These are phyloP conservation scores for Blumeria graminis DNA, from an alignment of 2,329 filamentous ascomycete genomes.

Conservation along the genomic window DNA sequence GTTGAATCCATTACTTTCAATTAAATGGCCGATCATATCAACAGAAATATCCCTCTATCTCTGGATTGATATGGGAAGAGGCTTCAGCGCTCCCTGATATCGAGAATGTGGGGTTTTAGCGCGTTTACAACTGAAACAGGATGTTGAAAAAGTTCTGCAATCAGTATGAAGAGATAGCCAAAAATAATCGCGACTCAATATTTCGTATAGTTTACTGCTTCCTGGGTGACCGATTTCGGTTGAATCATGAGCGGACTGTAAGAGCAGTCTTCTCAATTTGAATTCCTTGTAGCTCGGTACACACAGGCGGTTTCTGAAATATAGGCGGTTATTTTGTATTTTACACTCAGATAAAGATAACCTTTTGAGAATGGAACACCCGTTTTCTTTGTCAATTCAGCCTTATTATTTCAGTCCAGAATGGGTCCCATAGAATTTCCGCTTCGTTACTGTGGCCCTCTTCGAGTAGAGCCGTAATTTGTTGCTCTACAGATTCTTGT, in stretches of 20 bases:
- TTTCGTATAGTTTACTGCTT: neutral
- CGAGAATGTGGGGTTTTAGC: neutral
- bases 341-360: neutral
- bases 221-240: neutral
- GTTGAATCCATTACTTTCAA: neutral
- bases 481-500: too few species aligned
- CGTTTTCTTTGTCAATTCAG: neutral
- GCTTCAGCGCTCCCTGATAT: neutral
- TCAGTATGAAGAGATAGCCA: neutral
- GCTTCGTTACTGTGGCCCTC: neutral
- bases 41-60: neutral
- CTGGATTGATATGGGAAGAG: neutral
- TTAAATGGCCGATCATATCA: neutral
- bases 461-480: neutral
- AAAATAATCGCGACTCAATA: neutral
- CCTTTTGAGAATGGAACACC: neutral
- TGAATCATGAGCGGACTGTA: neutral
- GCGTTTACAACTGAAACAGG: neutral
- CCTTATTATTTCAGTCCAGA: neutral
- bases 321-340: neutral
- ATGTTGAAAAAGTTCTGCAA: neutral
- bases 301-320: neutral
- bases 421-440: neutral
- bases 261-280: neutral
- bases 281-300: neutral